These are phyloP conservation scores for Boletus barrowsii DNA, from an alignment of 768 basidiomycete species.

Conservation along the genomic window DNA sequence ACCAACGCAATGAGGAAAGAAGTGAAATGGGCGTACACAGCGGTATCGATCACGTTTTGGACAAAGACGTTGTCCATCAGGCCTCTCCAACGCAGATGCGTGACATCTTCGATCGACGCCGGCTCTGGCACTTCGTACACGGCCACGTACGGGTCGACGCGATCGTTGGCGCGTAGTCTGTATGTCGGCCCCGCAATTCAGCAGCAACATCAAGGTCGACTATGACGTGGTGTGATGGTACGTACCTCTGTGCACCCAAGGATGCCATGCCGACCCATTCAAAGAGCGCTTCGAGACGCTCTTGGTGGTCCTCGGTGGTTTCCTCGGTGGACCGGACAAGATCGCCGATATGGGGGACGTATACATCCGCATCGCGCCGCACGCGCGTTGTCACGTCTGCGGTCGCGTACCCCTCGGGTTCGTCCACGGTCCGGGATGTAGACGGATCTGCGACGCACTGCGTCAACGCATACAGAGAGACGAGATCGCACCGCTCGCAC, in stretches of 20 bases:
- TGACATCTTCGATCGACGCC: conserved; percentile 42
- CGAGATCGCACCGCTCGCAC: conserved; percentile 16
- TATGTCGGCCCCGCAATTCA: not conserved
- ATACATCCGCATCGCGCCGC: conserved; percentile 32
- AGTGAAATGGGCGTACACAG: conserved; percentile 27
- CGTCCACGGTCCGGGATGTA: not conserved
- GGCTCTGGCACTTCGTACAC: conserved; percentile 57
- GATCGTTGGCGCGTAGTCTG: conserved; percentile 61
- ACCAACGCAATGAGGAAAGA: not conserved
- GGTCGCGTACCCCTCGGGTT: not conserved
- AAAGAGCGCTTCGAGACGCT: conserved; percentile 45
- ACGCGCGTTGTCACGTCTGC: conserved; percentile 22
- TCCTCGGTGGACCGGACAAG: conserved; percentile 32
- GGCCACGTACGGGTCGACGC: conserved; percentile 66
- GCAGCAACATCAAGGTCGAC: too few species aligned
- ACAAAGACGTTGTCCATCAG: conserved; percentile 53
- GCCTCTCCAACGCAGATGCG: conserved; percentile 60
- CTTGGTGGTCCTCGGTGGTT: conserved; percentile 49
- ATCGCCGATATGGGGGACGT: conserved; percentile 37
- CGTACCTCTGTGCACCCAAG: conserved; percentile 63
- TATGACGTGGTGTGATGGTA: not conserved
- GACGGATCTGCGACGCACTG: not conserved
- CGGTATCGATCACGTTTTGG: conserved; percentile 45
- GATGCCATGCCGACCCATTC: conserved; percentile 76
- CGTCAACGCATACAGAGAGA: not conserved